Base-by-base conservation (phyloP, 495 filamentous ascomycete genomes). In the Cercophora sp. region DNA sequence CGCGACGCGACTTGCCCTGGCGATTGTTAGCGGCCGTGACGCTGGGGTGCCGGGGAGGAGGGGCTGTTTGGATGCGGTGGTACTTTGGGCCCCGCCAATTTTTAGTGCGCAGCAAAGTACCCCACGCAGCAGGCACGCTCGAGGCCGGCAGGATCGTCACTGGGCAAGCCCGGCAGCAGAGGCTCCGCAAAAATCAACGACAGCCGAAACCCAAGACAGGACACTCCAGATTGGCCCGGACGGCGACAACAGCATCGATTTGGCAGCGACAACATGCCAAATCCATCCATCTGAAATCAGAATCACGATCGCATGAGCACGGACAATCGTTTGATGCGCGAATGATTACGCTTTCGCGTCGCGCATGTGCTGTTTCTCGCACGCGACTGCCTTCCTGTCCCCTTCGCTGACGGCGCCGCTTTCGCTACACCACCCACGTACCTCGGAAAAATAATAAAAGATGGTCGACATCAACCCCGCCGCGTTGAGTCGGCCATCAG, bases 381-480 rank as follows among this genome's bases (percentile, higher is more conserved):
- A 64, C 74, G 74, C 73, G 73, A 70, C 71, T 42, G n/a, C n/a
- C n/a, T n/a, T n/a, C n/a, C n/a, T n/a, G n/a, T n/a, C n/a, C 60
- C 34, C 58, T 20, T 44, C 58, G 34, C 48, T 19, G 35, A 10
- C 44, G 10, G 35, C 43, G 13, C 34, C 51, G 51, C 37, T 31
- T 16, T 44, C 32, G 26, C 52, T 46, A 49, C 35, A 18, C 34
- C 40, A 24, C 47, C 51, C 42, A 26, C 36, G 29, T 13, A 13
- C 29, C 6, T 6, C 8, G 36, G 36, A 18, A 25, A 35, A 46
- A 26, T 20, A 36, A 39, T 10, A 51, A n/a, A 54, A 56, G 63
- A 91, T 91, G 87, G 86, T 81, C 32, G 82, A 91, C 78, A 91
- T 90, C 72, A 87, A 91, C 73, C 87, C 87, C 65, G 85, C 87